Evolutionary conservation across 129 eudicot genomes (phyloP), one percentile per base, ranked within the genome.

Genomic region (Tagetes patula): DNA sequence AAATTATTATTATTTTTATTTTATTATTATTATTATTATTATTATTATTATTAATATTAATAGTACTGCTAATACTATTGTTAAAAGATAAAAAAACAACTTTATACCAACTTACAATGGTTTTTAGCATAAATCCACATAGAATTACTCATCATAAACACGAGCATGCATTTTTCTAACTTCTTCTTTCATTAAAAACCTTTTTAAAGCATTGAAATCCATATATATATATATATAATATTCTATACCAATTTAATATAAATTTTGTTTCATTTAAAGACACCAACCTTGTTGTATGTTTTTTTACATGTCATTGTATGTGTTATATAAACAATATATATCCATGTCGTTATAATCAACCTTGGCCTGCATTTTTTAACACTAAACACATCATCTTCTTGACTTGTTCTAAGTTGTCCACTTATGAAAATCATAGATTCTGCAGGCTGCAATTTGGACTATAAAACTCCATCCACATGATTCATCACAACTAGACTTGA

Each of bases 401-500:
- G 77, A 69, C 80, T 34, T 75, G 55, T 75, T 80, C 67, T 32
- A 62, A 20, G 8, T 69, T 69, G 84, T 80, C 77, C 69, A 7
- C n/a, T 75, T 63, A 9, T 52, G 34, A 69, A 62, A 50, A 50
- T 32, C 65, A 36, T 27, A 71, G 73, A 74, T 81, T 45, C 81
- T 46, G 12, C 3, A 72, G 37, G 49, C 69, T 53, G 8, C 61
- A 53, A 3, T 9, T 1, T n/a, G 30, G 65, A 64, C 11, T 76
- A 81, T 76, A 81, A 70, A 46, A 53, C 40, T 10, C 48, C 59
- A 63, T 70, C 20, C 64, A 47, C 70, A 76, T 49, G 45, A 7
- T 12, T 33, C 74, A 75, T 31, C 70, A 48, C 74, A 75, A 71
- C 77, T 62, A 78, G 47, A 66, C 73, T 33, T 52, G 47, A 34